Base-by-base conservation (phyloP, 176 grass and related monocot genomes). In the Otatea glauca region DNA sequence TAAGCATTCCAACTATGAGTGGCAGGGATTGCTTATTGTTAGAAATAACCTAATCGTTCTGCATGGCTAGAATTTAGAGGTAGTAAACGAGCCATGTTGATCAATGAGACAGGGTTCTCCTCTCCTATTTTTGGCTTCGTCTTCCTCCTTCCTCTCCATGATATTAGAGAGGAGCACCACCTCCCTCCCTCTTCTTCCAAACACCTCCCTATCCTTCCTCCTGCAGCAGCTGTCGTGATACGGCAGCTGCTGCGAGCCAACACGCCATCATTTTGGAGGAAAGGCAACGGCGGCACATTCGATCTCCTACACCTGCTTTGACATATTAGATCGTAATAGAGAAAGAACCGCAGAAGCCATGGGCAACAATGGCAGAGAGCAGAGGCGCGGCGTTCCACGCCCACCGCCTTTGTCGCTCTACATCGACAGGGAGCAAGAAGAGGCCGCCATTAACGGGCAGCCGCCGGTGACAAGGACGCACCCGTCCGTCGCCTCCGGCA, bases 141-240 rank as follows among this genome's bases (percentile, higher is more conserved):
- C 34, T 45, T 76, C 23, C 45, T 54, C n/a, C 43, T 64, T 9
- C 54, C 42, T 42, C 54, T 21, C 65, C 77, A 70, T 81, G 77
- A 85, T 86, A 89, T 86, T 59, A n/a, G 50, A 51, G 76, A 75
- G 77, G 72, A 64, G 24, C 71, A 15, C 53, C 55, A 15, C 18
- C 53, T 76, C 71, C 63, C 58, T 2, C 9, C 62, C 44, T 54
- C 55, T 61, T 71, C 54, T 70, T 77, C 71, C 74, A 64, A 74
- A 63, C 88, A 68, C 81, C 72, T 74, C 34, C 70, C 42, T 85
- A 38, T 76, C 68, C 82, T 73, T 89, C 82, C 77, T 89, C 82
- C 63, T 65, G 24, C 77, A 15, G 83, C 70, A 55, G 88, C 82
- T 68, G 82, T 80, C 82, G 53, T 47, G 34, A 13, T 23, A 51